Evolutionary conservation across 1,284 basidiomycete genomes (phyloP).

Genomic region (Pascua sp.): DNA sequence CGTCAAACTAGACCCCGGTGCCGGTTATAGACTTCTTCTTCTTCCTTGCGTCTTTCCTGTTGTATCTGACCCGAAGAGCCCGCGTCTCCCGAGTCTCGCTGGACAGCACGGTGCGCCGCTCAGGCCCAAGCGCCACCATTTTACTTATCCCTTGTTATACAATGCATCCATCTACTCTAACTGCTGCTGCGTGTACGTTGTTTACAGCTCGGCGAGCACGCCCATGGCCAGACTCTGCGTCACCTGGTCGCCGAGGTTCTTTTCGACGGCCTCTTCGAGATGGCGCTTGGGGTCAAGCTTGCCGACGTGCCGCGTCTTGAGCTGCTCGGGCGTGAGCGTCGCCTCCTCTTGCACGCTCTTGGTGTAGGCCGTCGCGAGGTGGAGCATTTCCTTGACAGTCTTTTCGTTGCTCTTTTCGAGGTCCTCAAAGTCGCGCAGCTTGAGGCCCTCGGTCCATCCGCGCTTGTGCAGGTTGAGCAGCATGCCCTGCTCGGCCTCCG

Average conservation of each 20-base stretch:
- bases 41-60: not conserved
- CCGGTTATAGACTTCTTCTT: too few species aligned
- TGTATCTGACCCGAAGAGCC: not conserved
- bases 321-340: slow-evolving; percentile 79
- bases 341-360: slow-evolving; percentile 95
- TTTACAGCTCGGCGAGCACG: slow-evolving; percentile 76
- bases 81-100: not conserved
- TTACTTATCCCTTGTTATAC: slow-evolving; percentile 9
- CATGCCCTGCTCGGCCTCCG: slow-evolving; percentile 96
- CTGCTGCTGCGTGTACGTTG: not conserved
- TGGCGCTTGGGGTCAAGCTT: slow-evolving; percentile 97
- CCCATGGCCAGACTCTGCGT: slow-evolving; percentile 90
- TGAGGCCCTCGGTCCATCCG: slow-evolving; percentile 95
- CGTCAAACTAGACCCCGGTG: not conserved
- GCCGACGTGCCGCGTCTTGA: slow-evolving; percentile 93
- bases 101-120: too few species aligned
- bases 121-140: not conserved
- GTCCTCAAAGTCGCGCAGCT: slow-evolving; percentile 78
- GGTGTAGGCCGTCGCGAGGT: slow-evolving; percentile 85
- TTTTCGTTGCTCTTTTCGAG: slow-evolving; percentile 84
- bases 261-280: slow-evolving; percentile 93
- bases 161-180: slow-evolving; percentile 21
- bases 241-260: slow-evolving; percentile 92
- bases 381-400: slow-evolving; percentile 91
- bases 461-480: slow-evolving; percentile 95